Evolutionary conservation across 495 filamentous ascomycete genomes (phyloP).

Genomic region (Penicillium chermesinum): DNA sequence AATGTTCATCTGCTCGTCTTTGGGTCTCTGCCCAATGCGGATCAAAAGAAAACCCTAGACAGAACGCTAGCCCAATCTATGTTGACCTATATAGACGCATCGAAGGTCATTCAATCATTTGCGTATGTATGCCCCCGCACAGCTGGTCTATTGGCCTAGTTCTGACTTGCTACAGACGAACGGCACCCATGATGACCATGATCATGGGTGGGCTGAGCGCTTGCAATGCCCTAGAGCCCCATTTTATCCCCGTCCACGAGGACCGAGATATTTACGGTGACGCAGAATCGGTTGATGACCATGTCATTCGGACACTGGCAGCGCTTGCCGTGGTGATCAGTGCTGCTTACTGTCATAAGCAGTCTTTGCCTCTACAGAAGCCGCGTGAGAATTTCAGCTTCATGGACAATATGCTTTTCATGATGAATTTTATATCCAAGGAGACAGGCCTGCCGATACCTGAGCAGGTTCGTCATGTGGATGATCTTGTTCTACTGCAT

Average conservation of each 20-base stretch:
- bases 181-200: neutral
- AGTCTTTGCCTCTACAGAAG: neutral
- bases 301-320: neutral
- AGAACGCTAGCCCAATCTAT: neutral
- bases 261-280: neutral
- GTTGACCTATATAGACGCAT: neutral
- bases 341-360: neutral
- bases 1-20: neutral
- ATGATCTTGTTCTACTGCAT: conserved; percentile 19
- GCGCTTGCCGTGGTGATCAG: neutral
- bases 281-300: neutral
- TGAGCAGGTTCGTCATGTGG: neutral
- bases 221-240: neutral
- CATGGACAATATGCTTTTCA: conserved; percentile 1
- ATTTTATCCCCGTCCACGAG: neutral
- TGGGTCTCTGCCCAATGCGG: neutral
- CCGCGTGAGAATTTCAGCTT: neutral
- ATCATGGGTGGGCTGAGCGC: neutral
- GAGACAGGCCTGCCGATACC: neutral
- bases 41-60: neutral
- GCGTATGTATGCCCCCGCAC: neutral
- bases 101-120: neutral
- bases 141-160: neutral
- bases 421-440: neutral
- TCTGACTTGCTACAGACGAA: neutral